Evolutionary conservation across 1,139 yeast species (phyloP).

Genomic region (Torulaspora pretoriensis): DNA sequence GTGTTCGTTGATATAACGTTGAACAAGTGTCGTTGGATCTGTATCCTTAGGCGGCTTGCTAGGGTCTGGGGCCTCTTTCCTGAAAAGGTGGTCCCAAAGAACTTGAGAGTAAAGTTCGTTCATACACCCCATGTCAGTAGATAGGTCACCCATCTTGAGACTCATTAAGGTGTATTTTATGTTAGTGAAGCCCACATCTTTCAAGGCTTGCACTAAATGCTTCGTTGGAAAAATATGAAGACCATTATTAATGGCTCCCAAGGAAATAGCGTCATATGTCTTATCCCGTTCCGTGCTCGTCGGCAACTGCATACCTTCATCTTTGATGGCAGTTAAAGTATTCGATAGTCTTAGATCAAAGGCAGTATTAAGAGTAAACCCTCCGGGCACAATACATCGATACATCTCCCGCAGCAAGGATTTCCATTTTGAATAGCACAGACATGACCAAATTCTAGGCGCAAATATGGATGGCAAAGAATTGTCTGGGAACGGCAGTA

Average conservation of each 20-base stretch:
- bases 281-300: constrained; percentile 28
- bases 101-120: constrained; percentile 28
- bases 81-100: constrained; percentile 24
- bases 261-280: constrained; percentile 25
- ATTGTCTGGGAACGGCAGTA: constrained; percentile 28
- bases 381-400: constrained; percentile 32
- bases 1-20: constrained; percentile 30
- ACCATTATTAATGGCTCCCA: constrained; percentile 30
- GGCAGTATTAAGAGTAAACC: constrained; percentile 27
- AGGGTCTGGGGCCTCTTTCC: constrained; percentile 20
- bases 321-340: constrained; percentile 13
- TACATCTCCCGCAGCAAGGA: constrained; percentile 28
- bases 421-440: constrained; percentile 31
- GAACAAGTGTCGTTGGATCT: constrained; percentile 23
- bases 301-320: constrained; percentile 13
- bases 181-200: constrained; percentile 31
- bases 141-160: constrained; percentile 31
- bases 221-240: constrained; percentile 31
- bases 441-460: constrained; percentile 31
- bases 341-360: constrained; percentile 29
- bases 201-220: constrained; percentile 26
- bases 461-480: constrained; percentile 30
- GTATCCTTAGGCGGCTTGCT: constrained; percentile 20
- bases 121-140: constrained; percentile 31
- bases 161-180: constrained; percentile 30